Percentiles rank a stretch among this genome's conserved stretches.
phyloP scores from a whole-genome alignment of 2,329 filamentous ascomycete genomes.

The Neurospora crassa region DNA sequence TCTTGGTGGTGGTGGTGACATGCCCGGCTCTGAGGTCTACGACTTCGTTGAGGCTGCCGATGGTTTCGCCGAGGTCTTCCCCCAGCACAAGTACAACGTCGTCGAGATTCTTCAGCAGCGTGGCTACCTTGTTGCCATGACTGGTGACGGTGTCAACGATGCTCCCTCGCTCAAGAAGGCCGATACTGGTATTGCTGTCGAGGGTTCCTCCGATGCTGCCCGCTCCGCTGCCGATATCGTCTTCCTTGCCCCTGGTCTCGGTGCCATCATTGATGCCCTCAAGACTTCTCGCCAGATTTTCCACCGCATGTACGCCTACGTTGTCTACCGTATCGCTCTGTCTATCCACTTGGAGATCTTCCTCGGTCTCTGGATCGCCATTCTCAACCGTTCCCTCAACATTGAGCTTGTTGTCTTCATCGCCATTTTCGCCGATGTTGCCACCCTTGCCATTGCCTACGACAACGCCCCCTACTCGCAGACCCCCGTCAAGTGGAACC shows the following conservation, averaged over 20 bases:
- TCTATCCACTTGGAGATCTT: slow-evolving; percentile 88
- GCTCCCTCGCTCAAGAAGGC: slow-evolving; percentile 88
- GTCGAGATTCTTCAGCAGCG: slow-evolving; percentile 90
- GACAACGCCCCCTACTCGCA: slow-evolving; percentile 84
- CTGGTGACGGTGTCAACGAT: slow-evolving; percentile 92
- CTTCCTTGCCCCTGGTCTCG: slow-evolving; percentile 83
- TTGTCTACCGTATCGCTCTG: slow-evolving; percentile 88
- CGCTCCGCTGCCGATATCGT: slow-evolving; percentile 89
- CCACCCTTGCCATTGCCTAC: slow-evolving; percentile 85
- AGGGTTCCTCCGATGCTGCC: slow-evolving; percentile 84
- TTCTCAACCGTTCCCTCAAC: slow-evolving; percentile 75
- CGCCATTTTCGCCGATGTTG: slow-evolving; percentile 89
- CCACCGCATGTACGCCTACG: slow-evolving; percentile 94
- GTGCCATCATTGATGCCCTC: slow-evolving; percentile 84
- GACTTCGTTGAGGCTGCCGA: slow-evolving; percentile 93
- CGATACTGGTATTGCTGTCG: slow-evolving; percentile 92
- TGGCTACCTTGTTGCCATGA: slow-evolving; percentile 93
- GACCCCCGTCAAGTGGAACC: slow-evolving; percentile 88
- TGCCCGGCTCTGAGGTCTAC: slow-evolving; percentile 89
- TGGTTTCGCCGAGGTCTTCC: slow-evolving; percentile 91
- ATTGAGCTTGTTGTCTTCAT: slow-evolving; percentile 87
- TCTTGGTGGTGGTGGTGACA: slow-evolving; percentile 81
- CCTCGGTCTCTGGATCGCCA: slow-evolving; percentile 84
- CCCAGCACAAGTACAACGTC: slow-evolving; percentile 91
- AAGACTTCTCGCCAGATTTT: slow-evolving; percentile 94